Evolutionary conservation across 2,329 filamentous ascomycete genomes (phyloP).

Genomic region (Chrysosporium queenslandicum): DNA sequence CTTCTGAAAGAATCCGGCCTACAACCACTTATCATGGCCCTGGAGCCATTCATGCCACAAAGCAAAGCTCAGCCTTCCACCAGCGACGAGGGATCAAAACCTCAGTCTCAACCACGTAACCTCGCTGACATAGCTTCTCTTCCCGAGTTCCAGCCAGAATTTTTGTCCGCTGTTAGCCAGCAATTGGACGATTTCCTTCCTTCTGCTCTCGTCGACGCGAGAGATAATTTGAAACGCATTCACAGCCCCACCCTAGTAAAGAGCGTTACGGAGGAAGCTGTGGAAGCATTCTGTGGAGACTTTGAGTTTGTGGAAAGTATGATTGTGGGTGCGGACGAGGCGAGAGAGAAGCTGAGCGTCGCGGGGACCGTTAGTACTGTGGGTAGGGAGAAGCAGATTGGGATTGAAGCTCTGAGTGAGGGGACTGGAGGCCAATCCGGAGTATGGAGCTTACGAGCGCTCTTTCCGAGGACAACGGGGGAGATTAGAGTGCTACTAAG

Average conservation of each 20-base stretch:
- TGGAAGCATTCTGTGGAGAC: conserved; percentile 71
- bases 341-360: conserved; percentile 28
- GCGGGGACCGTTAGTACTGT: conserved; percentile 23
- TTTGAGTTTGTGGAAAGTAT: conserved; percentile 62
- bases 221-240: conserved; percentile 66
- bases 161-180: conserved; percentile 60
- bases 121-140: conserved; percentile 48
- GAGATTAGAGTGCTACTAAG: conserved; percentile 56
- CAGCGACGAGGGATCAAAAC: conserved; percentile 9
- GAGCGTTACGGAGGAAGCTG: conserved; percentile 70
- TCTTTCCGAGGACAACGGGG: conserved; percentile 55
- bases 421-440: conserved; percentile 20
- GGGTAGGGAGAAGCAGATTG: conserved; percentile 14
- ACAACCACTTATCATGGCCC: conserved; percentile 49
- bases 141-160: conserved; percentile 48
- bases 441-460: conserved; percentile 39
- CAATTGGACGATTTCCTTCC: conserved; percentile 82
- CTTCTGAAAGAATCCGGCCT: conserved; percentile 69
- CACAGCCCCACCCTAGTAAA: conserved; percentile 62
- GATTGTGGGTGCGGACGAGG: conserved; percentile 51
- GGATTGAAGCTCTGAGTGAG: conserved; percentile 25
- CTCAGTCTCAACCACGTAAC: conserved; percentile 32
- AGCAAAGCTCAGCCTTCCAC: conserved; percentile 3
- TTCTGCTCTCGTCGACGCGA: conserved; percentile 83
- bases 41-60: conserved; percentile 37